Evolutionary conservation across 75 land plant genomes (phyloP).

Genomic region (Azolla pinnata): DNA sequence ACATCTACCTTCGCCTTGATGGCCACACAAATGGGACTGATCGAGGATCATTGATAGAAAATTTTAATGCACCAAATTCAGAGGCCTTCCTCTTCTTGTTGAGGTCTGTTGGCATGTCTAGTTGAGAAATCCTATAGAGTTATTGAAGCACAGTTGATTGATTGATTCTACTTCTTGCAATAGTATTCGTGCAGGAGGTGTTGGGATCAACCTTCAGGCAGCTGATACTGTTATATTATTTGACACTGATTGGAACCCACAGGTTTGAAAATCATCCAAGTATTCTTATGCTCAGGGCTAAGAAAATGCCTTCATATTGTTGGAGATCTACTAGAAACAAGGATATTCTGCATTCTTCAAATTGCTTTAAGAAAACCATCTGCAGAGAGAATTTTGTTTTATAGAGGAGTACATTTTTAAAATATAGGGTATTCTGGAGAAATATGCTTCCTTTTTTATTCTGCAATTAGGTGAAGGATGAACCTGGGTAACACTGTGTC

Average conservation of each 20-base stretch:
- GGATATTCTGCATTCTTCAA: conserved; percentile 35
- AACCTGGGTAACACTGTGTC: neutral
- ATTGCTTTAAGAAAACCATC: neutral
- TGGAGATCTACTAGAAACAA: conserved; percentile 99
- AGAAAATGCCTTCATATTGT: conserved; percentile 75
- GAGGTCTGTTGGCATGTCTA: conserved; percentile 49
- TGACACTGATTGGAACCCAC: conserved; percentile 99
- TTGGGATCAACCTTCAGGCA: conserved; percentile 98
- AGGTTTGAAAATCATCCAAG: conserved; percentile 43
- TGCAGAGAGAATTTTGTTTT: neutral
- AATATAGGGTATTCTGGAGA: too few relatives aligned
- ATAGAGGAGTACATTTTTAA: too few relatives aligned
- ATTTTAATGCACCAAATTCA: conserved; percentile 72
- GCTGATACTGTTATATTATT: conserved; percentile 98
- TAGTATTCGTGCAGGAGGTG: conserved; percentile 98
- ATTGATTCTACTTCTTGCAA: neutral
- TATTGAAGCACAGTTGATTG: too few relatives aligned
- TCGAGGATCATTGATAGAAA: conserved; percentile 88
- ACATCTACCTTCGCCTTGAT: conserved; percentile 86
- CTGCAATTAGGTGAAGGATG: too few relatives aligned
- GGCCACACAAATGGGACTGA: conserved; percentile 93
- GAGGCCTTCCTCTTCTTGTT: conserved; percentile 81
- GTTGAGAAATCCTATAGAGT: too few relatives aligned
- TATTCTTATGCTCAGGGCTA: neutral
- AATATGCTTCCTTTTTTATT: too few relatives aligned